phyloP scores from a whole-genome alignment of 495 filamentous ascomycete genomes.

The Xylaria flabelliformis region DNA sequence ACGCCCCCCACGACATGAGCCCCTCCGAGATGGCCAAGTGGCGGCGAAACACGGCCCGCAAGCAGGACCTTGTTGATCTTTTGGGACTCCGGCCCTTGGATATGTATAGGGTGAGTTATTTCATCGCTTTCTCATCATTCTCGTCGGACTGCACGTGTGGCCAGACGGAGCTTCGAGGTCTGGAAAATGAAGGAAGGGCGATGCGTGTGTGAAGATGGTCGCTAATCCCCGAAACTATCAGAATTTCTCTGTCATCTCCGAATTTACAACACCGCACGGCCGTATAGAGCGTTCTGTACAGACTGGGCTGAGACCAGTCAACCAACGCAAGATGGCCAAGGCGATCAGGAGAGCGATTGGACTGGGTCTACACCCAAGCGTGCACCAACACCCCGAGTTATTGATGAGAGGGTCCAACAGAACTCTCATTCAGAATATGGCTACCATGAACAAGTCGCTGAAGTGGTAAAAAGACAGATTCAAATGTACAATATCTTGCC shows the following conservation, averaged over 20 bases:
- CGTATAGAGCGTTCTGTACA: constrained; percentile 75
- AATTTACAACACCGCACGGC: constrained; percentile 84
- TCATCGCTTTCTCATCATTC: constrained; percentile 2
- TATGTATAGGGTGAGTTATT: constrained; percentile 76
- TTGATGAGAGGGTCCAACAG: constrained; percentile 49
- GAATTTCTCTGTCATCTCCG: constrained; percentile 93
- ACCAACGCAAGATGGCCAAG: constrained; percentile 92
- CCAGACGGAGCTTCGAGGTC: not conserved
- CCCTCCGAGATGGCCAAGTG: constrained; percentile 75
- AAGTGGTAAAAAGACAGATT: constrained; percentile 2
- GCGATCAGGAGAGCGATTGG: constrained; percentile 88
- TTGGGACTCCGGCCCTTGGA: constrained; percentile 81
- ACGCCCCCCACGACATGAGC: constrained; percentile 87
- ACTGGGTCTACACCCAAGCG: constrained; percentile 88
- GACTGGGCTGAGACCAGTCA: constrained; percentile 84
- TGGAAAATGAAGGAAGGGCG: constrained; percentile 18
- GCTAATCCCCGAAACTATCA: constrained; percentile 43
- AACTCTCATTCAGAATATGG: constrained; percentile 29
- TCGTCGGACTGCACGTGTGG: not conserved
- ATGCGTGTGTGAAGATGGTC: not conserved
- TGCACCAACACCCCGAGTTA: constrained; percentile 91
- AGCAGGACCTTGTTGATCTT: constrained; percentile 78
- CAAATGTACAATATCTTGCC: constrained; percentile 31
- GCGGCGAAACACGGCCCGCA: constrained; percentile 41
- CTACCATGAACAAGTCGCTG: constrained; percentile 17